These are phyloP conservation scores for Globisporangium paddicum DNA, from an alignment of 352 stramenopile species.

Conservation along the genomic window DNA sequence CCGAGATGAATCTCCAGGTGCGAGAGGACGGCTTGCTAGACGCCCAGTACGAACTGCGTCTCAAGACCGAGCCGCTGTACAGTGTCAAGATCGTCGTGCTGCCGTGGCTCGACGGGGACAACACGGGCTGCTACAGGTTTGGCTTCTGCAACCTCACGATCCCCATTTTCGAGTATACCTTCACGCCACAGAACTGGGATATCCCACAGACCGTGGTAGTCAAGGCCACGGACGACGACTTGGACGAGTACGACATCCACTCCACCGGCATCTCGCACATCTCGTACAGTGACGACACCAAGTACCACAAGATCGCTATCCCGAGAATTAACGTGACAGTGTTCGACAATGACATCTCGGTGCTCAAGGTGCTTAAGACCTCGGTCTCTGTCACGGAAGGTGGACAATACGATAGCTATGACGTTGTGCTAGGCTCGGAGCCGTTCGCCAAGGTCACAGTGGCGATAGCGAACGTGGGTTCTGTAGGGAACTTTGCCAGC, in stretches of 20 bases:
- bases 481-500: slow-evolving; percentile 38
- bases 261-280: slow-evolving; percentile 64
- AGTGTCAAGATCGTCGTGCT: slow-evolving; percentile 57
- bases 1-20: slow-evolving; percentile 40
- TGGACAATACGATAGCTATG: slow-evolving; percentile 36
- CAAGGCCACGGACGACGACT: slow-evolving; percentile 50
- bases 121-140: slow-evolving; percentile 73
- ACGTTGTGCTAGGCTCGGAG: slow-evolving; percentile 49
- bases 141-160: slow-evolving; percentile 70
- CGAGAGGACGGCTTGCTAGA: slow-evolving; percentile 44
- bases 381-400: slow-evolving; percentile 43
- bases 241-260: slow-evolving; percentile 68
- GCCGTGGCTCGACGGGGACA: slow-evolving; percentile 52
- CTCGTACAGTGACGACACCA: slow-evolving; percentile 57
- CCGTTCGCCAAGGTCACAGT: slow-evolving; percentile 68
- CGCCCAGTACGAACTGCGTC: slow-evolving; percentile 40
- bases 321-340: slow-evolving; percentile 60
- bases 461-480: slow-evolving; percentile 38
- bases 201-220: slow-evolving; percentile 48
- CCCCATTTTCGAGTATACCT: slow-evolving; percentile 38
- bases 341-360: slow-evolving; percentile 57
- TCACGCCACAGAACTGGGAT: slow-evolving; percentile 64
- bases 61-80: slow-evolving; percentile 60
- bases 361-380: slow-evolving; percentile 37
- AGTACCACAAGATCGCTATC: slow-evolving; percentile 61